A percentile compares a stretch with the other conserved stretches of the same genome.
Conservation (phyloP, 108 stramenopile species). For the Nitzschia inconspicua region DNA sequence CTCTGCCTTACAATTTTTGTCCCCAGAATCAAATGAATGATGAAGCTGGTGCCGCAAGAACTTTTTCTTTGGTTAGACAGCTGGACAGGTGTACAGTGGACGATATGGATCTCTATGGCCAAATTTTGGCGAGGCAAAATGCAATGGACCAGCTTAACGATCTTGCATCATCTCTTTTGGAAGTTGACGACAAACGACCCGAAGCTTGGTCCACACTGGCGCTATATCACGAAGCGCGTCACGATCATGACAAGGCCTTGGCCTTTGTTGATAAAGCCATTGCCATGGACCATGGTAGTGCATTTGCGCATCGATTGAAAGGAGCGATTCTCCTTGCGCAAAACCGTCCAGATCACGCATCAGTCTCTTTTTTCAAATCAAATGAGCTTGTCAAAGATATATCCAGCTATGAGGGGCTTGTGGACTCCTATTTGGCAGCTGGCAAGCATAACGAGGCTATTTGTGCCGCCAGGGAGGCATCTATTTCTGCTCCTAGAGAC, state of each 20-base stretch:
- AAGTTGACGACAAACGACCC: constrained; percentile 71
- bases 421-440: constrained; percentile 69
- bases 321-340: constrained; percentile 72
- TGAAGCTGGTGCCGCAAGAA: constrained; percentile 42
- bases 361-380: constrained; percentile 72
- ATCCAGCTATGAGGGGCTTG: constrained; percentile 75
- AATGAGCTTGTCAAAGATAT: constrained; percentile 71
- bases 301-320: constrained; percentile 65
- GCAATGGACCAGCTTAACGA: constrained; percentile 51
- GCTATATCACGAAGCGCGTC: constrained; percentile 65
- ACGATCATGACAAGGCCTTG: constrained; percentile 68
- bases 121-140: constrained; percentile 50
- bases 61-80: constrained; percentile 50
- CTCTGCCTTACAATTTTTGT: neutral
- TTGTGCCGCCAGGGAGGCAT: constrained; percentile 78
- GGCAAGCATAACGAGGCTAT: constrained; percentile 78
- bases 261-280: constrained; percentile 83
- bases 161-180: constrained; percentile 57
- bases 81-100: constrained; percentile 45
- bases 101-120: constrained; percentile 76
- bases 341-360: constrained; percentile 73
- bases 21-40: constrained; percentile 62
- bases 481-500: constrained; percentile 67
- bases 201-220: constrained; percentile 77
- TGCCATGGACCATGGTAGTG: constrained; percentile 65